Percentiles rank a stretch among this genome's conserved stretches.
Conservation (phyloP, 2,329 filamentous ascomycete species). For the Zymoseptoria ardabiliae region DNA sequence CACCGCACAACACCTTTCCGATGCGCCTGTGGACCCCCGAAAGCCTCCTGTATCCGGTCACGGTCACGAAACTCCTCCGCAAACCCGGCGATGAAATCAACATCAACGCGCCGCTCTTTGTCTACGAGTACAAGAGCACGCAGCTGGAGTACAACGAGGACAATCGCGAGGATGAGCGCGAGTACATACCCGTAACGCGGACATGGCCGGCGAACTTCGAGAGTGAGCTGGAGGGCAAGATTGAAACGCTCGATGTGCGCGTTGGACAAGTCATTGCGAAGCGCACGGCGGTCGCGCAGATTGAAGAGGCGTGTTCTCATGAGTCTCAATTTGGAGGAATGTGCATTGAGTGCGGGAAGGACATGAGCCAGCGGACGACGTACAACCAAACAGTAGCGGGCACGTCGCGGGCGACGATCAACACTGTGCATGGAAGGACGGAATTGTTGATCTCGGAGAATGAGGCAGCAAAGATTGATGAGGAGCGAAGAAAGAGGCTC, state of each 20-base stretch:
- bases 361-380: slow-evolving; percentile 76
- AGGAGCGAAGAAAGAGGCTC: slow-evolving; percentile 76
- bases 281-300: slow-evolving; percentile 56
- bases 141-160: slow-evolving; percentile 62
- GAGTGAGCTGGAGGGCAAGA: slow-evolving; percentile 71
- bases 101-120: slow-evolving; percentile 70
- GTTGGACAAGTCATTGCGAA: slow-evolving; percentile 54
- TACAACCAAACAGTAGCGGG: slow-evolving; percentile 76
- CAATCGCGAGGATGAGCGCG: slow-evolving; percentile 64
- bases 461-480: slow-evolving; percentile 74
- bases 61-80: slow-evolving; percentile 77
- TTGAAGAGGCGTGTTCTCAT: slow-evolving; percentile 87
- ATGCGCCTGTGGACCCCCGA: slow-evolving; percentile 45
- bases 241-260: slow-evolving; percentile 68
- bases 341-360: slow-evolving; percentile 86
- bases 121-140: slow-evolving; percentile 77
- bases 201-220: slow-evolving; percentile 74
- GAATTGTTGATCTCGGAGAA: slow-evolving; percentile 75
- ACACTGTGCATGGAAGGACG: slow-evolving; percentile 89
- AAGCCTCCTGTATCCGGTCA: slow-evolving; percentile 82
- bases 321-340: slow-evolving; percentile 85
- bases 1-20: slow-evolving; percentile 9
- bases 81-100: slow-evolving; percentile 65
- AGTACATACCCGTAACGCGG: slow-evolving; percentile 51
- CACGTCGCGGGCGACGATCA: slow-evolving; percentile 80